Evolutionary conservation across 2,329 filamentous ascomycete genomes (phyloP), one percentile per base, ranked within the genome.

Genomic region (Zasmidium cellare): DNA sequence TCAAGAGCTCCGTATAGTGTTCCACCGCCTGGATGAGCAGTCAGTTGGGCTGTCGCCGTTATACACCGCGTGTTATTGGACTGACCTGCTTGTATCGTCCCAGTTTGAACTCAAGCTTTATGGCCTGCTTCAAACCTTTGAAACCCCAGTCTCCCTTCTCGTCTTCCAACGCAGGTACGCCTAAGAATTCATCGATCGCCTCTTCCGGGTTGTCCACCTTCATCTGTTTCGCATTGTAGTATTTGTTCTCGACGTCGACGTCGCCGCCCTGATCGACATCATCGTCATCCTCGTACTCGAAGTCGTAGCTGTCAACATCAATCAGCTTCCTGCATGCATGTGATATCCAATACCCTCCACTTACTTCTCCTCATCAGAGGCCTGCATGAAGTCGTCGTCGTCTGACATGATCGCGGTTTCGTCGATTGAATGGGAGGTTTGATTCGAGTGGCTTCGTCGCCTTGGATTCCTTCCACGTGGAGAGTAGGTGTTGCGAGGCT

Each of bases 81-180:
- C 68, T 63, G 61, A 93, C 92, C 82, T 92, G 84, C 53, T 91
- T 86, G 70, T 96, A 97, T 74, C 86, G 84, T n/a, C 85, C 87
- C n/a, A 96, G 84, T 76, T 90, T 92, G 77, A 96, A 97, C 74
- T 97, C 92, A 1, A 97, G 82, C 77, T 99, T 99, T 74, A 97
- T 97, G 1, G 94, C 94, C 75, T 99, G 94, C 77, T 99, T 99
- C 65, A 97, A 75, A 3, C 92, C 93, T 76, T 97, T 99, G 82
- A 99, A 99, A 0, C 94, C 94, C 94, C 93, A 97, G 75, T 99
- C 93, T 60, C 91, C 91, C 78, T 97, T 99, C 74, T 96, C 91
- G 54, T 87, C 78, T 75, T 99, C 93, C 47, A 97, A 75, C 14
- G 84, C 81, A 3, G 91, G 92, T 62, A 99, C 88, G 28, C 86